Evolutionary conservation across 306 rosid species (phyloP).

Genomic region (Vigna nakashimae): DNA sequence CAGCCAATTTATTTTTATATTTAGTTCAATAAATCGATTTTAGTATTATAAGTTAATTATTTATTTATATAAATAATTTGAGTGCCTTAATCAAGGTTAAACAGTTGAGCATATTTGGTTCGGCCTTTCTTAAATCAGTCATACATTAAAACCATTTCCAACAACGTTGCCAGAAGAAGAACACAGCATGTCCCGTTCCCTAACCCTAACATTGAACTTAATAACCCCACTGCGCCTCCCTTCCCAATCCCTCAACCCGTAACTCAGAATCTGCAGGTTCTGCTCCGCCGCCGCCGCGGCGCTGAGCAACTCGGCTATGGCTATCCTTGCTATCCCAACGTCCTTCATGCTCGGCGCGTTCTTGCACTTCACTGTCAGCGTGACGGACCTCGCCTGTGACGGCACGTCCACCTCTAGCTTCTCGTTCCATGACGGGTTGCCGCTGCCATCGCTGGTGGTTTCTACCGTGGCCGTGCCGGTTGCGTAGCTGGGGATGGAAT

Average conservation of each 20-base stretch:
- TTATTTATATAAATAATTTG: too few relatives aligned
- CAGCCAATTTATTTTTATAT: too few relatives aligned
- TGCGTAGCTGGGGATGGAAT: slow-evolving; percentile 37
- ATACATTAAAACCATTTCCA: not conserved
- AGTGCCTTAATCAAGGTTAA: too few relatives aligned
- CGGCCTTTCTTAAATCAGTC: too few relatives aligned
- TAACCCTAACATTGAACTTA: slow-evolving; percentile 61
- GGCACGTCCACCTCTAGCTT: slow-evolving; percentile 55
- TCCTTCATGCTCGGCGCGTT: slow-evolving; percentile 30
- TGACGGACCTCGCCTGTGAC: slow-evolving; percentile 42
- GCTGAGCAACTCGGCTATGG: slow-evolving; percentile 39
- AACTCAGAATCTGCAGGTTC: slow-evolving; percentile 61
- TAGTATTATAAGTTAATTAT: too few relatives aligned
- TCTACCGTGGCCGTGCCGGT: slow-evolving; percentile 33
- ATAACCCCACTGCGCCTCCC: slow-evolving; percentile 68
- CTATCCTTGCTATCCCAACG: slow-evolving; percentile 51
- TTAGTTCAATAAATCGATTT: too few relatives aligned
- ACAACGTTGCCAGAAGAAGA: not conserved
- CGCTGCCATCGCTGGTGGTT: not conserved
- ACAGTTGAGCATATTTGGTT: too few relatives aligned
- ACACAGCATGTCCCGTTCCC: not conserved
- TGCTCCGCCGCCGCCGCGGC: slow-evolving; percentile 50
- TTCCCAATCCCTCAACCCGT: slow-evolving; percentile 58
- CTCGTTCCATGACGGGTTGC: slow-evolving; percentile 55
- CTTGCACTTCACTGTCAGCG: slow-evolving; percentile 60